Percentiles rank a stretch among this genome's conserved stretches.
Conservation (phyloP, 495 filamentous ascomycete species). For the Hapsidospora chrysogenum region DNA sequence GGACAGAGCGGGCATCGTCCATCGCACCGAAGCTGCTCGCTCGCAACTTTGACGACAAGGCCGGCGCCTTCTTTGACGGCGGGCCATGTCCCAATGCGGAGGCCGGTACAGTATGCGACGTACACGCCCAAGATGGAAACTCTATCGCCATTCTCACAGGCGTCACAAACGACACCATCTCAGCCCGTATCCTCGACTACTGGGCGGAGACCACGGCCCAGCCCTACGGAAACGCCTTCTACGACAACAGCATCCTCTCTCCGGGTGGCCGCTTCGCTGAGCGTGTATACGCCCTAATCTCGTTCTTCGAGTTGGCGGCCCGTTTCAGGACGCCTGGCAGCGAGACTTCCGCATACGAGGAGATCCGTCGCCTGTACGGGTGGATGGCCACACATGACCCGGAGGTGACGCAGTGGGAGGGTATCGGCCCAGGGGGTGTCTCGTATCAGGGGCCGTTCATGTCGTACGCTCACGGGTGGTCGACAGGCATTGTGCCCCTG, state of each 20-base stretch:
- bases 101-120: conserved; percentile 7
- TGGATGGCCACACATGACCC: conserved; percentile 30
- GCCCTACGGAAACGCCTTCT: conserved; percentile 29
- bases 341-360: conserved; percentile 18
- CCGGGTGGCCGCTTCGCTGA: conserved; percentile 14
- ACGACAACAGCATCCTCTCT: conserved; percentile 20
- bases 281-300: conserved; percentile 33
- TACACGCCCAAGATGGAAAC: conserved; percentile 32
- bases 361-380: conserved; percentile 24
- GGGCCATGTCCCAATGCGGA: conserved; percentile 3
- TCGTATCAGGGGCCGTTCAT: conserved; percentile 22
- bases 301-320: conserved; percentile 30
- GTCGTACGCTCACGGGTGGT: conserved; percentile 23
- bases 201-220: conserved; percentile 11
- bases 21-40: conserved; percentile 15
- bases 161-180: conserved; percentile 12
- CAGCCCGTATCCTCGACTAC: conserved; percentile 17
- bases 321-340: conserved; percentile 16
- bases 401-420: conserved; percentile 25
- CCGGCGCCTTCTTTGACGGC: conserved; percentile 23
- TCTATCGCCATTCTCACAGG: conserved; percentile 21
- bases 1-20: conserved; percentile 15
- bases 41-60: conserved; percentile 15
- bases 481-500: conserved; percentile 20
- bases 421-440: conserved; percentile 18